Conservation (phyloP, 441 rosid species). For the Pelargonium australe region DNA sequence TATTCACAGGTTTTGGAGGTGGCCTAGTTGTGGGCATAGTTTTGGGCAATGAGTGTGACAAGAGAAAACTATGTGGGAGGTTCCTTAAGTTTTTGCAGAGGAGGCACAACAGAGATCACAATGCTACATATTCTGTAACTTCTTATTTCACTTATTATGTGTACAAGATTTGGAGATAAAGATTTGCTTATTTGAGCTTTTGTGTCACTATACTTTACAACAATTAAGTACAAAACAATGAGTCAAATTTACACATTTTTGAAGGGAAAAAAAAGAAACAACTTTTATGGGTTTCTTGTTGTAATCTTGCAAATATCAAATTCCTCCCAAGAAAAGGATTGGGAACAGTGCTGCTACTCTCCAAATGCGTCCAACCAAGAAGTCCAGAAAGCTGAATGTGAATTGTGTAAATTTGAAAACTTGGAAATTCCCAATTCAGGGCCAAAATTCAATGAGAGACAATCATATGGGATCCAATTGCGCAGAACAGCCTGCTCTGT, state of each 20-base stretch:
- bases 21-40: neutral
- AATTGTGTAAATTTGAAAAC: no score
- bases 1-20: neutral
- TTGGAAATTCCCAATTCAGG: no score
- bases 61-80: neutral
- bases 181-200: neutral
- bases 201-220: neutral
- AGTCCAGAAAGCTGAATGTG: neutral
- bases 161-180: neutral
- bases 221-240: no score
- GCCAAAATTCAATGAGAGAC: constrained; percentile 4
- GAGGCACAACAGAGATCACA: neutral
- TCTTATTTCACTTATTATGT: neutral
- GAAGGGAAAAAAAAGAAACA: no score
- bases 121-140: neutral
- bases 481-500: neutral
- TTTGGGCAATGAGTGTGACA: neutral
- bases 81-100: neutral
- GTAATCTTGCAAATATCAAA: constrained; percentile 5
- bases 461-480: neutral
- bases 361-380: neutral
- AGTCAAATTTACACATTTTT: no score
- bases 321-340: neutral
- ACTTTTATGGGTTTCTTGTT: constrained; percentile 4
- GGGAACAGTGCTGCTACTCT: neutral